A percentile compares a stretch with the other conserved stretches of the same genome.
Conservation (phyloP, 768 basidiomycete genomes). For the Lactarius sp. region DNA sequence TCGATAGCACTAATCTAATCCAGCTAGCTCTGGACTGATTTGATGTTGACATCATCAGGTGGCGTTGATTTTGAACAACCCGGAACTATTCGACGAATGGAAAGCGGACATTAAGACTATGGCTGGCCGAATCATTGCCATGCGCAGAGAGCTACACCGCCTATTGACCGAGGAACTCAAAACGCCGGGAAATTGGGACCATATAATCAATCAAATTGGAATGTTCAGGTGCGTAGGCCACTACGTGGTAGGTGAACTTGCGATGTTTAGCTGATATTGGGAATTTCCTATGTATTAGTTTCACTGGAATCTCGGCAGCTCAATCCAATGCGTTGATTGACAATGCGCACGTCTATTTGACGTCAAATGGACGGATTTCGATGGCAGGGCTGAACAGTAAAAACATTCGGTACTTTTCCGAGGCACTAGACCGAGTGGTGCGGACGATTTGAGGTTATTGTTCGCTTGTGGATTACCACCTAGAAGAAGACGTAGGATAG, state of each 20-base stretch:
- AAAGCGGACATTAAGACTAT: slow-evolving; percentile 85
- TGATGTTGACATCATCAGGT: slow-evolving; percentile 42
- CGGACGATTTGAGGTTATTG: slow-evolving; percentile 34
- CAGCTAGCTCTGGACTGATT: not conserved
- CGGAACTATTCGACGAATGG: slow-evolving; percentile 80
- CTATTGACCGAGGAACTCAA: slow-evolving; percentile 71
- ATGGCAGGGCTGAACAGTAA: slow-evolving; percentile 87
- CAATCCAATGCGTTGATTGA: slow-evolving; percentile 68
- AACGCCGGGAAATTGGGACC: slow-evolving; percentile 94
- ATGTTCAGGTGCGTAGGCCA: slow-evolving; percentile 79
- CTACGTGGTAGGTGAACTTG: not conserved
- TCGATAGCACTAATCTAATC: not conserved
- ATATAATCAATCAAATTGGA: slow-evolving; percentile 93
- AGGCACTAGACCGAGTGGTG: slow-evolving; percentile 62
- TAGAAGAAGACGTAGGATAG: not conserved
- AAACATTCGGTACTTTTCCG: slow-evolving; percentile 76
- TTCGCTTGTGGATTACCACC: not conserved
- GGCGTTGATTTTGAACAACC: slow-evolving; percentile 73
- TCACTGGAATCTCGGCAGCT: slow-evolving; percentile 68
- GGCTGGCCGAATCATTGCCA: slow-evolving; percentile 88
- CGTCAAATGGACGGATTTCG: slow-evolving; percentile 82
- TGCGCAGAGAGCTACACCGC: slow-evolving; percentile 76
- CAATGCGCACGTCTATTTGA: slow-evolving; percentile 80
- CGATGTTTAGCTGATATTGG: slow-evolving; percentile 21
- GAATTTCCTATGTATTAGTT: slow-evolving; percentile 42